phyloP scores from a whole-genome alignment of 2,329 filamentous ascomycete species.

The Apiospora phragmitis region DNA sequence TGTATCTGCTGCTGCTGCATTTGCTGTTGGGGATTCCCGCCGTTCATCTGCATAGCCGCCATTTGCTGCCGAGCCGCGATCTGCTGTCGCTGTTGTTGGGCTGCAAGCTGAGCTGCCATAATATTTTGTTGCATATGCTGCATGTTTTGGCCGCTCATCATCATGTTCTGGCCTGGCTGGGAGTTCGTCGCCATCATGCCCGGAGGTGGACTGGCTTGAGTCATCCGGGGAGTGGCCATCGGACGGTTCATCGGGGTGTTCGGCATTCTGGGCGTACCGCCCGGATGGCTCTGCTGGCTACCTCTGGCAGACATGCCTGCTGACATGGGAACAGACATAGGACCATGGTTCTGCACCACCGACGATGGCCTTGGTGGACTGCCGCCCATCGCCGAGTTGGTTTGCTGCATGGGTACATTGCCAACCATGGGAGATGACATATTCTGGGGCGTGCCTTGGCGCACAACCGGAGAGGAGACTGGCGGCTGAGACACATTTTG shows the following conservation, averaged over 20 bases:
- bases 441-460: constrained; percentile 64
- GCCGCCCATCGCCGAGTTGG: constrained; percentile 66
- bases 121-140: constrained; percentile 27
- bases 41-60: constrained; percentile 32
- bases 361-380: constrained; percentile 69
- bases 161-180: constrained; percentile 53
- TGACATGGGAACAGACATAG: constrained; percentile 60
- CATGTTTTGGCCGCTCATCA: constrained; percentile 50
- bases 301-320: constrained; percentile 64
- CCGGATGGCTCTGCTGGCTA: constrained; percentile 66
- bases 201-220: constrained; percentile 62
- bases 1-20: constrained; percentile 43
- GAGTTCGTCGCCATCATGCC: constrained; percentile 59
- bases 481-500: constrained; percentile 61
- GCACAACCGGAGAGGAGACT: constrained; percentile 67
- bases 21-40: constrained; percentile 39
- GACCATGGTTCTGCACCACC: constrained; percentile 58
- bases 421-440: constrained; percentile 67
- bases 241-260: constrained; percentile 59
- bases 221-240: constrained; percentile 61
- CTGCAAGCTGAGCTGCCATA: constrained; percentile 40
- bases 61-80: constrained; percentile 26
- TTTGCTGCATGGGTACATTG: constrained; percentile 63
- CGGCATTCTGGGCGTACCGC: constrained; percentile 63
- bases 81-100: constrained; percentile 40